phyloP scores from a whole-genome alignment of 2,329 filamentous ascomycete genomes.

The Fusarium burgessii region DNA sequence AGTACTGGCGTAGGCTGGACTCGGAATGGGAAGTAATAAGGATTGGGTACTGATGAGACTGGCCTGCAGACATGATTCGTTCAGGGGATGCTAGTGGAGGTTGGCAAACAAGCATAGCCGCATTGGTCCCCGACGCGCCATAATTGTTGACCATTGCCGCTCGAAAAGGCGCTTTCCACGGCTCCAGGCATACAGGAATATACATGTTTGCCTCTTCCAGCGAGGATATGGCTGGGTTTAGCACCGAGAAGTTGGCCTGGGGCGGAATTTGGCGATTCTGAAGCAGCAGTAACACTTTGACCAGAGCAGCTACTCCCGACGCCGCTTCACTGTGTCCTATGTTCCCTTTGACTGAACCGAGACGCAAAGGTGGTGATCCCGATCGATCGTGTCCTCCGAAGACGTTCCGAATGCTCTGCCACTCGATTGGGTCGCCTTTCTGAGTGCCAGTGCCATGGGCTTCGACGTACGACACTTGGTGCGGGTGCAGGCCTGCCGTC shows the following conservation, averaged over 20 bases:
- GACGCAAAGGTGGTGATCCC: slow-evolving; percentile 14
- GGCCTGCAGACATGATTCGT: not conserved
- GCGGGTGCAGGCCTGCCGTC: slow-evolving; percentile 25
- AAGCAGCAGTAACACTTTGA: slow-evolving; percentile 52
- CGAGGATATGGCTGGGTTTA: slow-evolving; percentile 47
- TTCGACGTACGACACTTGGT: slow-evolving; percentile 53
- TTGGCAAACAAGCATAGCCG: not conserved
- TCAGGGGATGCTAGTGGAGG: not conserved
- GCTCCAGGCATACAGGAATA: not conserved
- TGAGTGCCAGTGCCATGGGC: slow-evolving; percentile 62
- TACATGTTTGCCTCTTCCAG: not conserved
- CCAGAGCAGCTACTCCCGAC: slow-evolving; percentile 46
- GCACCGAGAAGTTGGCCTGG: slow-evolving; percentile 38
- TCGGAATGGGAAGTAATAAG: not conserved
- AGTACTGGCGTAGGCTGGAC: not conserved
- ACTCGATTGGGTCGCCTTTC: slow-evolving; percentile 60
- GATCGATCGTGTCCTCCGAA: slow-evolving; percentile 18
- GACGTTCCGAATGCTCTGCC: slow-evolving; percentile 25
- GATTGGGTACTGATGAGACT: not conserved
- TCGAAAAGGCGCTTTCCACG: not conserved
- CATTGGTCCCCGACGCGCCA: not conserved
- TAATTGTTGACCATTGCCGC: not conserved
- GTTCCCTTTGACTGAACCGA: slow-evolving; percentile 50
- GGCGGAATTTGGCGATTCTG: slow-evolving; percentile 41
- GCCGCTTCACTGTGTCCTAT: slow-evolving; percentile 48